Evolutionary conservation across 345 rosid genomes (phyloP), one percentile per base, ranked within the genome.

Genomic region (Camelina laxa): DNA sequence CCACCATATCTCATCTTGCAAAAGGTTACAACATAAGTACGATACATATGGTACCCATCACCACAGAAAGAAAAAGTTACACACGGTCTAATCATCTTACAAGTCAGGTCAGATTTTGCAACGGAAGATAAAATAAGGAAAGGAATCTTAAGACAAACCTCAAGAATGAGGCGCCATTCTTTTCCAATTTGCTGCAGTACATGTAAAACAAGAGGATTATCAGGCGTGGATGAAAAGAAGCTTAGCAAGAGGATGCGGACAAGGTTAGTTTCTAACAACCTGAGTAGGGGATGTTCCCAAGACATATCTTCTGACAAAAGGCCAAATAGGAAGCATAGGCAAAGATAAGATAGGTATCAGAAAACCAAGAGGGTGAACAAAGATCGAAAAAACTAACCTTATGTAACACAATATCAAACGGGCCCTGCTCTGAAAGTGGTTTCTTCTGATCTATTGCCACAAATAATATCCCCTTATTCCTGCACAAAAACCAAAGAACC

Each of bases 261-360:
- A 60, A 60, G 48, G 30, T 60, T 60, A 60, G 65, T 60, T 60
- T 60, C 65, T 36, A 60, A 36, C 65, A 60, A 60, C 65, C 65
- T 60, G 65, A 36, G 47, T 47, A 60, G 65, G 65, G 65, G 65
- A 60, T 60, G 65, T 60, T 60, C 65, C 48, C 65, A 60, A 60
- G 65, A 60, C 48, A 38, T 60, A 60, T 60, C 30, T 36, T 60
- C 65, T 60, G 65, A 36, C 30, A 36, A 35, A 55, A 36, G 22
- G 42, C 63, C 30, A 60, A 60, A 36, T 33, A 58, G 14, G 44
- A 58, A 59, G 45, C 45, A 59, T 59, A 59, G 64, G 64, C 27
- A 49, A 59, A 59, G 17, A 35, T 38, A 60, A 60, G 65, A 60
- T 36, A 60, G 9, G 65, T 60, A 60, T 60, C 30, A 60, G 47